Evolutionary conservation across 2,329 filamentous ascomycete species (phyloP).

Genomic region (Fusarium nurragi): DNA sequence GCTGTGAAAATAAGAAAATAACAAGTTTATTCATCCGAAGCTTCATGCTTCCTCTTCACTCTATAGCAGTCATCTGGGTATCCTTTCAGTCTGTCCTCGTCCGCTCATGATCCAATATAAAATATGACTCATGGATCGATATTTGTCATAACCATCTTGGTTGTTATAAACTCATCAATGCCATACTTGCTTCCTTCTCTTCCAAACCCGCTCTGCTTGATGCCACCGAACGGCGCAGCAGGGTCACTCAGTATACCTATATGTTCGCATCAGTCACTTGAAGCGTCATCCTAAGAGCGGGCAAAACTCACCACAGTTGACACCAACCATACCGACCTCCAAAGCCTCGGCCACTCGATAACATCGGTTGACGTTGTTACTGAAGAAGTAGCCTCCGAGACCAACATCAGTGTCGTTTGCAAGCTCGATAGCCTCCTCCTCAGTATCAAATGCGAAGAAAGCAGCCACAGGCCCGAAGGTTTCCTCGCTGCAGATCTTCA

Average conservation of each 20-base stretch:
- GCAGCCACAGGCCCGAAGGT: conserved; percentile 78
- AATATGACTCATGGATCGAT: conserved; percentile 35
- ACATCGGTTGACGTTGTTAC: conserved; percentile 50
- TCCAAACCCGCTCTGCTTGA: conserved; percentile 81
- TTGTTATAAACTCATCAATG: conserved; percentile 74
- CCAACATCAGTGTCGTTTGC: conserved; percentile 75
- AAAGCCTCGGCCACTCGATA: conserved; percentile 58
- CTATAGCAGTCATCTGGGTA: conserved; percentile 28
- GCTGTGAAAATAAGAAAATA: background rate
- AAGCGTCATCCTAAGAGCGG: too few species aligned
- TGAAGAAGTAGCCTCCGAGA: conserved; percentile 78
- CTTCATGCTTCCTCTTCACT: background rate
- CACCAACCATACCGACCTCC: conserved; percentile 55
- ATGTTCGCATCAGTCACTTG: conserved; percentile 23
- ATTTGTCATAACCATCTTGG: conserved; percentile 64
- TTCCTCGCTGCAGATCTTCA: conserved; percentile 73
- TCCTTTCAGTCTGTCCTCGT: conserved; percentile 21
- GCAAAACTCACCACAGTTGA: conserved; percentile 43
- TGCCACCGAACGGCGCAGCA: conserved; percentile 73
- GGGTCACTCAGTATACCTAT: conserved; percentile 60
- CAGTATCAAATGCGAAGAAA: conserved; percentile 73
- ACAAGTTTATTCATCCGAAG: background rate
- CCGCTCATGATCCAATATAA: conserved; percentile 6
- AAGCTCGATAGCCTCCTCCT: conserved; percentile 72
- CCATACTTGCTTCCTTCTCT: conserved; percentile 78